Conservation (phyloP, 169 alveolate genomes). For the Condylostoma magnum region DNA sequence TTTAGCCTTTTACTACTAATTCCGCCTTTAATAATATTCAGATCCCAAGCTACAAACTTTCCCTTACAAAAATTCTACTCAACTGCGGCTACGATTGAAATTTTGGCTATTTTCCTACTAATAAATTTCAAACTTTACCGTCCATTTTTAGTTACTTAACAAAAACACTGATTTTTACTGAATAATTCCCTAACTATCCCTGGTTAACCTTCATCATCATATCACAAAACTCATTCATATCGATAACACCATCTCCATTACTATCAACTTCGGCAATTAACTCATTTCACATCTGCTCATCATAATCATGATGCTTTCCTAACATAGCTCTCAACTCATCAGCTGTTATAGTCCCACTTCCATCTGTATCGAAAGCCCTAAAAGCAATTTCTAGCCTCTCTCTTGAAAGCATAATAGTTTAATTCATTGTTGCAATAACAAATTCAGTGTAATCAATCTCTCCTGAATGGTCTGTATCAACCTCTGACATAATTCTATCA, state of each 20-base stretch:
- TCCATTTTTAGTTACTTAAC: too few species aligned
- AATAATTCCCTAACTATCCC: too few species aligned
- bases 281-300: background rate
- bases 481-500: constrained; percentile 59
- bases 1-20: too few species aligned
- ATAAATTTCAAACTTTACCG: too few species aligned
- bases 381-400: constrained; percentile 66
- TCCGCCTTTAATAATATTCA: too few species aligned
- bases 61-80: too few species aligned
- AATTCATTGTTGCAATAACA: constrained; percentile 60
- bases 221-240: background rate
- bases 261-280: background rate
- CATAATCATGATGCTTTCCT: background rate
- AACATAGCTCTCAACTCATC: constrained; percentile 48
- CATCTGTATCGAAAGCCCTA: constrained; percentile 66
- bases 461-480: constrained; percentile 84
- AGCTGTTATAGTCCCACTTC: constrained; percentile 57
- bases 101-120: too few species aligned
- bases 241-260: constrained; percentile 14
- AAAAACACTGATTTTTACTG: too few species aligned
- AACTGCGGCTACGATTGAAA: too few species aligned
- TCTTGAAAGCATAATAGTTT: constrained; percentile 34
- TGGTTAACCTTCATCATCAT: too few species aligned
- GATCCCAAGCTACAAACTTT: too few species aligned
- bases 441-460: constrained; percentile 75